A percentile compares a stretch with the other conserved stretches of the same genome.
Evolutionary conservation across 306 rosid species (phyloP).

Genomic region (Alnus glutinosa): DNA sequence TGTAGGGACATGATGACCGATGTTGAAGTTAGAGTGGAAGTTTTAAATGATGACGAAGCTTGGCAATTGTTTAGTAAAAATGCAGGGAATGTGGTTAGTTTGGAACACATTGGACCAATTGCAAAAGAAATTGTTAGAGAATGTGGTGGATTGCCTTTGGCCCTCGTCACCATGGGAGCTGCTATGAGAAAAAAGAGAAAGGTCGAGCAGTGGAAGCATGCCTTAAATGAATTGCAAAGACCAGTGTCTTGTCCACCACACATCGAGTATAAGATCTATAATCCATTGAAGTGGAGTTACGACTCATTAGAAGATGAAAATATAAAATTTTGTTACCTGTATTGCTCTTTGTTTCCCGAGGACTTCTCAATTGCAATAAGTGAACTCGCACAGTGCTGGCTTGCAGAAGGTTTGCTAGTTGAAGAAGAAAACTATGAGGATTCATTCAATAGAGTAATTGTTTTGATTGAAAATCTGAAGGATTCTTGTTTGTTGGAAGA

Average conservation of each 20-base stretch:
- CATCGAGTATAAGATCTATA: background rate
- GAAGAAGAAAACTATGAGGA: background rate
- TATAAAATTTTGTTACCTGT: conserved; percentile 2
- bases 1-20: conserved; percentile 26
- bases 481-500: conserved; percentile 5
- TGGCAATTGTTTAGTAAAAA: conserved; percentile 24
- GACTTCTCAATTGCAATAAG: conserved; percentile 9
- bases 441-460: background rate
- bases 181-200: conserved; percentile 28
- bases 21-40: conserved; percentile 7
- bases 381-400: conserved; percentile 18
- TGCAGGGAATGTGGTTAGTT: conserved; percentile 12
- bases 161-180: conserved; percentile 21
- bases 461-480: background rate
- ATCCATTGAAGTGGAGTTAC: conserved; percentile 25
- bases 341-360: conserved; percentile 18
- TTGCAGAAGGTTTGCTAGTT: conserved; percentile 12
- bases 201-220: conserved; percentile 18
- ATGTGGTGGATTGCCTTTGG: conserved; percentile 27
- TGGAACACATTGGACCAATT: background rate
- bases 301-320: conserved; percentile 3
- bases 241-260: background rate
- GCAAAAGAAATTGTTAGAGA: conserved; percentile 16
- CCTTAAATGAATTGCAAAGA: conserved; percentile 15
- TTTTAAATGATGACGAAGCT: conserved; percentile 14